phyloP scores from a whole-genome alignment of 306 rosid species.

The Pyrus pyrifolia region DNA sequence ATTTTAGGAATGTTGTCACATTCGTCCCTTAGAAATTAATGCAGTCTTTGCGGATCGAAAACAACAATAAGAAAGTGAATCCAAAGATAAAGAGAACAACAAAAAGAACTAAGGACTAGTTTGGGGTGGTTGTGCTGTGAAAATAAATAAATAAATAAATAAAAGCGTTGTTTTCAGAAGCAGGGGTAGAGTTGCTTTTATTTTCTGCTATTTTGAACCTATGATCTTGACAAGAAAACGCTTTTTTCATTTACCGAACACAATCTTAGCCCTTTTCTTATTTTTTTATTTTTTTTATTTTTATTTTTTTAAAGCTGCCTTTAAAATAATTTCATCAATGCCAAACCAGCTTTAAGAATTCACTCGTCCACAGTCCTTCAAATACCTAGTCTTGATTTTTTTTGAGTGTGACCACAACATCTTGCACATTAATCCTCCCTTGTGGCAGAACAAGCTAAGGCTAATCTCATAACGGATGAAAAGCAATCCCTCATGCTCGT shows the following conservation, averaged over 20 bases:
- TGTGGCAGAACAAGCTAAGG: neutral
- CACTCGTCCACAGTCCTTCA: neutral
- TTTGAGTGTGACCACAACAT: neutral
- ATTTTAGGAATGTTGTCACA: neutral
- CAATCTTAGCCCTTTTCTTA: too few species aligned
- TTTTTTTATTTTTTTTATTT: too few species aligned
- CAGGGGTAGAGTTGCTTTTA: too few species aligned
- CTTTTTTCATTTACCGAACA: too few species aligned
- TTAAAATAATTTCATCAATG: too few species aligned
- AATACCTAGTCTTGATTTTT: neutral
- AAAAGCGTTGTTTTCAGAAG: too few species aligned
- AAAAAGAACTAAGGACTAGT: neutral
- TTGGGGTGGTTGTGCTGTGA: too few species aligned
- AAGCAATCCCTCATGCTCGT: neutral
- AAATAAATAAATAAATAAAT: too few species aligned
- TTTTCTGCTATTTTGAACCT: too few species aligned
- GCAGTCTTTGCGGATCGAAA: neutral
- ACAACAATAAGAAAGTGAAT: neutral
- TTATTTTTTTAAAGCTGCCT: too few species aligned
- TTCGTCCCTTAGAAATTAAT: neutral
- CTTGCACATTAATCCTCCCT: neutral
- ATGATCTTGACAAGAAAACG: too few species aligned
- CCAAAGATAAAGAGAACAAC: neutral
- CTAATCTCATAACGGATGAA: neutral
- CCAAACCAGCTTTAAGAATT: neutral